phyloP scores from a whole-genome alignment of 2,329 filamentous ascomycete species.

The Colletotrichum coccodes region DNA sequence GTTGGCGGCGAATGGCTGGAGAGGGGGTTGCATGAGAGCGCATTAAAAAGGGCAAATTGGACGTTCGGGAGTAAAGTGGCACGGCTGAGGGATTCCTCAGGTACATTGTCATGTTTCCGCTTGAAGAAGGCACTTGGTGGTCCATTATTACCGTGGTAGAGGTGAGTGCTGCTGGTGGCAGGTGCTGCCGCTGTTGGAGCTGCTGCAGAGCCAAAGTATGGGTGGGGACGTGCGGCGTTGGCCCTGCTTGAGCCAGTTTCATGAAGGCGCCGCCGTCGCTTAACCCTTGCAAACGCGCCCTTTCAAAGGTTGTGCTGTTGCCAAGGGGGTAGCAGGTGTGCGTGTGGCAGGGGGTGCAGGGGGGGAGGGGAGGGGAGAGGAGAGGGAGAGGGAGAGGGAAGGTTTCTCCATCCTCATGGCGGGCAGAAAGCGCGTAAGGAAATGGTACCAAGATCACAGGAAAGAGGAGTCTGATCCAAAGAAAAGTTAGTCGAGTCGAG shows the following conservation, averaged over 20 bases:
- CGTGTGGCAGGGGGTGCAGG: too few relatives aligned
- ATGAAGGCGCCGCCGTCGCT: constrained; percentile 24
- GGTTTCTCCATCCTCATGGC: neutral
- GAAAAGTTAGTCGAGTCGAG: neutral
- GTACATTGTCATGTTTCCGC: constrained; percentile 7
- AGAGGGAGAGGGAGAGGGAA: neutral
- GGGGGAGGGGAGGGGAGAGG: neutral
- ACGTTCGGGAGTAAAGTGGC: neutral
- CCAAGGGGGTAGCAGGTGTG: too few relatives aligned
- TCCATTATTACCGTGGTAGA: neutral
- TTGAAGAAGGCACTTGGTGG: neutral
- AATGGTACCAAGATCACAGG: neutral
- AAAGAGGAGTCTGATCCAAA: neutral
- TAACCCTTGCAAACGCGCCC: constrained; percentile 22
- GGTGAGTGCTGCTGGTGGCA: neutral
- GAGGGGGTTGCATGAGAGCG: constrained; percentile 16
- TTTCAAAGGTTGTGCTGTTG: constrained; percentile 1
- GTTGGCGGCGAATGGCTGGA: neutral
- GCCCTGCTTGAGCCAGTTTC: constrained; percentile 33
- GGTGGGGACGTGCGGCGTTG: constrained; percentile 16
- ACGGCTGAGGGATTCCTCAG: constrained; percentile 19
- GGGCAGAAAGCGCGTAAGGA: neutral
- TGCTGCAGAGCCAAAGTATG: constrained; percentile 18
- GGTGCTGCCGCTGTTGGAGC: constrained; percentile 5
- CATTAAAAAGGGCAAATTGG: constrained; percentile 28